Percentiles rank a stretch among this genome's conserved stretches.
phyloP scores from a whole-genome alignment of 441 rosid genomes.

The Aquilaria agallochum region DNA sequence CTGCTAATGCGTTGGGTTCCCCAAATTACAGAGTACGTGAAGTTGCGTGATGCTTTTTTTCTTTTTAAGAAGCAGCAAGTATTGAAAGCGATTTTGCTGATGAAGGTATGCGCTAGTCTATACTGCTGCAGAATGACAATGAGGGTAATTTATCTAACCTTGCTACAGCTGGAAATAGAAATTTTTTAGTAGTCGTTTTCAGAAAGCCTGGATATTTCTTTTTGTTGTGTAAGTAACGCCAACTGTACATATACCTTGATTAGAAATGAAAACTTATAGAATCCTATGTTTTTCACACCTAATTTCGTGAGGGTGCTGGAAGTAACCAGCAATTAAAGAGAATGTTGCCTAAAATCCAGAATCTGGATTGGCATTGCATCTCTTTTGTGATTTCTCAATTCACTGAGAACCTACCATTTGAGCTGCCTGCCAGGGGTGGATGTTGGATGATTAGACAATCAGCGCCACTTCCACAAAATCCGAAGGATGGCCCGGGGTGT shows the following conservation, averaged over 20 bases:
- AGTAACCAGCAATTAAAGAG: no score
- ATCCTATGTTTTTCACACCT: background rate
- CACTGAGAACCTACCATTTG: no score
- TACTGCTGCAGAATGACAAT: background rate
- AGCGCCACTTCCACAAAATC: no score
- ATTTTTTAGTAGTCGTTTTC: no score
- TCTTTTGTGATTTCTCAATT: no score
- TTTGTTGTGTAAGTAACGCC: background rate
- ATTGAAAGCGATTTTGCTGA: slow-evolving; percentile 1
- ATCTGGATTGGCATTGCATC: no score
- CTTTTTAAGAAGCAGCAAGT: slow-evolving; percentile 7
- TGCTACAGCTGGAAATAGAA: no score
- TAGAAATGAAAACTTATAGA: background rate
- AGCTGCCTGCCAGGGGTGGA: no score
- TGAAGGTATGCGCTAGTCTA: slow-evolving; percentile 20
- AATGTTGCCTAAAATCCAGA: no score
- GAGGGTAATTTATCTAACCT: background rate
- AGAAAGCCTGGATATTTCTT: background rate
- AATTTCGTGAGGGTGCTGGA: no score
- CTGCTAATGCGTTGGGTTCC: slow-evolving; percentile 43
- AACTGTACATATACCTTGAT: background rate
- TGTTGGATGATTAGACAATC: no score
- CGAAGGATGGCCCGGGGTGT: no score
- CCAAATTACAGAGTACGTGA: slow-evolving; percentile 39
- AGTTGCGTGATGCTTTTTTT: slow-evolving; percentile 21